A percentile compares a stretch with the other conserved stretches of the same genome.
Evolutionary conservation across 495 filamentous ascomycete genomes (phyloP).

Genomic region (Hypoxylon crocopeplum): DNA sequence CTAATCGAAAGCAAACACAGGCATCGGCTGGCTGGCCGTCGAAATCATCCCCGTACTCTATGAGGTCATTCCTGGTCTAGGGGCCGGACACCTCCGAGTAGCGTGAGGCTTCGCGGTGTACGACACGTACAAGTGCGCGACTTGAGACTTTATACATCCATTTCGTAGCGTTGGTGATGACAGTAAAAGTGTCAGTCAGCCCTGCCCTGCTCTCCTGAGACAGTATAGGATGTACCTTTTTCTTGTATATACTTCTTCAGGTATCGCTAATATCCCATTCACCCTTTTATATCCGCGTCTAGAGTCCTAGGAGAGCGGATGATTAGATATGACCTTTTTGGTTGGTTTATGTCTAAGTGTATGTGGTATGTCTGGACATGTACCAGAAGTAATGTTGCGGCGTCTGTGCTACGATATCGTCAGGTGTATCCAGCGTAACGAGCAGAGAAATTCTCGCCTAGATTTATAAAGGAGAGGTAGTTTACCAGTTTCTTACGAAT

Average conservation of each 20-base stretch:
- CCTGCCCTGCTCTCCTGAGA: not conserved
- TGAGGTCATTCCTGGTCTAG: conserved; percentile 64
- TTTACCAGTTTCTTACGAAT: too few species aligned
- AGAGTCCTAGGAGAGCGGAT: not conserved
- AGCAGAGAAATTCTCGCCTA: too few species aligned
- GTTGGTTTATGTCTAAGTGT: too few species aligned
- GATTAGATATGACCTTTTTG: too few species aligned
- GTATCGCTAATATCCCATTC: not conserved
- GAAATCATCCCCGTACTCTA: conserved; percentile 73
- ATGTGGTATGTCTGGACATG: too few species aligned
- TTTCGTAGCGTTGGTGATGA: too few species aligned
- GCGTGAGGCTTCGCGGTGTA: conserved; percentile 15
- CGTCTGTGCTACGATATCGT: too few species aligned
- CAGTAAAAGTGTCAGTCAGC: not conserved
- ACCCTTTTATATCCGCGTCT: not conserved
- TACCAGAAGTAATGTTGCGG: too few species aligned
- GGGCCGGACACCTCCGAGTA: conserved; percentile 42
- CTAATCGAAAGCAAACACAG: conserved; percentile 40
- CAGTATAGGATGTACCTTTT: conserved; percentile 8
- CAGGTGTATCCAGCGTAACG: too few species aligned
- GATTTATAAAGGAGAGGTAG: too few species aligned
- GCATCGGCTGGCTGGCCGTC: conserved; percentile 76
- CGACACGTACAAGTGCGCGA: not conserved
- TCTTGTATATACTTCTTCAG: conserved; percentile 1
- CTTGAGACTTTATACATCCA: too few species aligned